Evolutionary conservation across 768 basidiomycete species (phyloP), one percentile per base, ranked within the genome.

Genomic region (Grammothele lineata): DNA sequence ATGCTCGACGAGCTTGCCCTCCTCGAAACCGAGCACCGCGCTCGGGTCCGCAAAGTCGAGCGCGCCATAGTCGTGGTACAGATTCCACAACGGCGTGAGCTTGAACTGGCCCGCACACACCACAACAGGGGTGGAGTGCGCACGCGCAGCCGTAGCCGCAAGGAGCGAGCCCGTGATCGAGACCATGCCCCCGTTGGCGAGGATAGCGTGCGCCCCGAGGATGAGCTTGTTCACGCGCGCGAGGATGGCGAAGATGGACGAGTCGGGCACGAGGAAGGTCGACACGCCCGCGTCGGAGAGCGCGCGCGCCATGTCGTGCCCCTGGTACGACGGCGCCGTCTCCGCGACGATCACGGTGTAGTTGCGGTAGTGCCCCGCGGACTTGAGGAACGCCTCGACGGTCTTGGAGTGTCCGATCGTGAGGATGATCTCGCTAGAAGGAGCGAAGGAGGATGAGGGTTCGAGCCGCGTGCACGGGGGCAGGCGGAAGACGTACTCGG

Each of bases 91-190:
- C 8, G 93, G 94, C 6, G 92, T 94, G 55, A 98, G 72, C 63
- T 99, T 99, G 71, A 93, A 99, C 66, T 96, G 93, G 2, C 95
- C 96, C 2, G 91, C 87, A 59, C 90, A 92, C 11, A 96, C 88
- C 30, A 95, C 88, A 36, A 97, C 87, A 0, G 92, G 92, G 17
- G 91, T 93, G 58, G 86, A 82, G 68, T 96, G 92, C 23, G 84
- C 87, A 47, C 81, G 81, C 27, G 94, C 94, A 39, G 93, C 92
- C 19, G 86, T 81, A 3, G 89, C 91, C 1, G 85, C 89, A 35
- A 93, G 72, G 15, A 92, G 75, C 1, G 91, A 87, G 17, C 94
- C 94, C 0, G 87, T 78, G 36, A 89, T 78, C 14, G 90, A 87
- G 64, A 95, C 93, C 78, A 97, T 86, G 12, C 94, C 93, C 12